Conservation (phyloP, 257 asterid genomes). For the Cinchona pubescens region DNA sequence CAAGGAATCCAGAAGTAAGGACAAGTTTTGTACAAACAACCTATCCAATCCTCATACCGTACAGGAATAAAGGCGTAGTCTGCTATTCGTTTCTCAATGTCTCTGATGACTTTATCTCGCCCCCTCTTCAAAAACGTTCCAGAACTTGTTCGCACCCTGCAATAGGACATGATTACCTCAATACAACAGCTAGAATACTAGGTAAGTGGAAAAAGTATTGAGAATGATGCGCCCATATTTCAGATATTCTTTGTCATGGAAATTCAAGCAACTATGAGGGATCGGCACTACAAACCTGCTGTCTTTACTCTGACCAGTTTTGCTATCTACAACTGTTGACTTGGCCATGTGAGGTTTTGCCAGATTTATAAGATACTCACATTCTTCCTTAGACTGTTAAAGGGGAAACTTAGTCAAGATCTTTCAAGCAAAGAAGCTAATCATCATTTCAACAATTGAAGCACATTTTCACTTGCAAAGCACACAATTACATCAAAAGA, state of each 20-base stretch:
- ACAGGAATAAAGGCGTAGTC: constrained; percentile 65
- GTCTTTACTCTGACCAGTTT: constrained; percentile 68
- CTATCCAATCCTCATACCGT: constrained; percentile 37
- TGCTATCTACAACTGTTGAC: constrained; percentile 69
- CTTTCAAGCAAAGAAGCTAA: background rate
- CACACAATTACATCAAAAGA: background rate
- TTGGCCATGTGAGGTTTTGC: constrained; percentile 70
- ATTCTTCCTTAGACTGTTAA: constrained; percentile 76
- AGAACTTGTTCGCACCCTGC: constrained; percentile 85
- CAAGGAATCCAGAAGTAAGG: background rate
- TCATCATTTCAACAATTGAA: background rate
- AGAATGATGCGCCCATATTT: background rate
- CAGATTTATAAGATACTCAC: constrained; percentile 63
- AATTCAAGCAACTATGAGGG: constrained; percentile 3
- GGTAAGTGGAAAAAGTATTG: background rate
- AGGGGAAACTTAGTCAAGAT: constrained; percentile 11
- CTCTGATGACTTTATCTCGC: constrained; percentile 51
- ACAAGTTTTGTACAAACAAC: background rate
- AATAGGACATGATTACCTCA: constrained; percentile 15
- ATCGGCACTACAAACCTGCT: constrained; percentile 55
- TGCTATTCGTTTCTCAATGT: constrained; percentile 73
- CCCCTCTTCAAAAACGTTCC: constrained; percentile 72
- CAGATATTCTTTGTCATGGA: background rate
- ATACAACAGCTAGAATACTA: background rate
- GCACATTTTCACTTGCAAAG: background rate